These are phyloP conservation scores for Solanum hybrid DNA, from an alignment of 305 asterid genomes.

Conservation along the genomic window DNA sequence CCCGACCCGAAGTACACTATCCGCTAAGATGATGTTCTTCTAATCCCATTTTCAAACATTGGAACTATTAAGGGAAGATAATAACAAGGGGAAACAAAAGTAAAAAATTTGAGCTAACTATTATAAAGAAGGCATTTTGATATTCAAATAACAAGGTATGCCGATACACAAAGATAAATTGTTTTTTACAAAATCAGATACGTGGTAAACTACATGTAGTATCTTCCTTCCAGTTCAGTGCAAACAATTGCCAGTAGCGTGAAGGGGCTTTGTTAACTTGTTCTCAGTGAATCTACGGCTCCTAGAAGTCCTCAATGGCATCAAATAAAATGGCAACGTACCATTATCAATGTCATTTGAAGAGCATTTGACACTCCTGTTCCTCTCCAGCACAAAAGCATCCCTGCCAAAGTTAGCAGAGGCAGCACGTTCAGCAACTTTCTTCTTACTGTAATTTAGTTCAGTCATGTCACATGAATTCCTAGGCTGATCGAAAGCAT, in stretches of 20 bases:
- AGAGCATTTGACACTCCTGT: slow-evolving; percentile 25
- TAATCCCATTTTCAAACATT: neutral
- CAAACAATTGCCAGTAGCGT: slow-evolving; percentile 35
- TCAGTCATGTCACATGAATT: slow-evolving; percentile 21
- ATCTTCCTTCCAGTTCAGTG: slow-evolving; percentile 32
- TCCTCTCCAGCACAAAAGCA: slow-evolving; percentile 42
- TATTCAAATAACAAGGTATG: neutral
- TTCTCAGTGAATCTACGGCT: slow-evolving; percentile 41
- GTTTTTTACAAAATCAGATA: slow-evolving; percentile 2
- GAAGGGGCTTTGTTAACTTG: slow-evolving; percentile 33
- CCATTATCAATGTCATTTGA: slow-evolving; percentile 36
- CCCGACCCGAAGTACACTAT: neutral
- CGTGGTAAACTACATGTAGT: neutral
- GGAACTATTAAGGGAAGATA: neutral
- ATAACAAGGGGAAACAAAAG: neutral
- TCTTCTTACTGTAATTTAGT: slow-evolving; percentile 29
- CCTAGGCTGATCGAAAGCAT: slow-evolving; percentile 47
- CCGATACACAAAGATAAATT: neutral
- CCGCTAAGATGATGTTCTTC: neutral
- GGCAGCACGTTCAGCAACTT: slow-evolving; percentile 33
- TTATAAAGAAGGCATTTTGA: slow-evolving; percentile 3
- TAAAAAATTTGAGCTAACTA: neutral
- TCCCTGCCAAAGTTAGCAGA: slow-evolving; percentile 28
- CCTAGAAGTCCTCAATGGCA: slow-evolving; percentile 66
- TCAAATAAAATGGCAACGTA: slow-evolving; percentile 59